phyloP scores from a whole-genome alignment of 108 stramenopile species.

The Phaeodactylum tricornutum region DNA sequence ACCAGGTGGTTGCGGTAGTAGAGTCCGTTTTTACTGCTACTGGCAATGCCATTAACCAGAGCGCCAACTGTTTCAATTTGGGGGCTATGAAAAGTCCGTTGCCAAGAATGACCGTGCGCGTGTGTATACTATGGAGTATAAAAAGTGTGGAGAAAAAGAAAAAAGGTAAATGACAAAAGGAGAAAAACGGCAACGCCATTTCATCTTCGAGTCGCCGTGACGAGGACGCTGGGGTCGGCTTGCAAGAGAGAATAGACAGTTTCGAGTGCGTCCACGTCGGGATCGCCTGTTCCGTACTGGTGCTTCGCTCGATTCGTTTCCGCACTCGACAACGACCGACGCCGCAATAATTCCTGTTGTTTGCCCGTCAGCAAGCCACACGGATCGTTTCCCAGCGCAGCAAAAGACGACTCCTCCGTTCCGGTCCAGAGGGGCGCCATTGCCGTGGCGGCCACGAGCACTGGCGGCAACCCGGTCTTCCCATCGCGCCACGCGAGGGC shows the following conservation, averaged over 20 bases:
- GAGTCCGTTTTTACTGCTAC: no score
- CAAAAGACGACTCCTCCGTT: background rate
- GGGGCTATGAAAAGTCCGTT: no score
- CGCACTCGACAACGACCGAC: background rate
- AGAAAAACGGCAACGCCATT: no score
- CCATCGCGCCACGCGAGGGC: background rate
- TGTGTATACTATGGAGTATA: no score
- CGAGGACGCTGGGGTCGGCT: slow-evolving; percentile 3
- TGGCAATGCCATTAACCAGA: no score
- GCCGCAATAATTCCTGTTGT: background rate
- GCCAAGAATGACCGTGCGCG: no score
- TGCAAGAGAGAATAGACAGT: slow-evolving; percentile 4
- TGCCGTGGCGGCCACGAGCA: slow-evolving; percentile 6
- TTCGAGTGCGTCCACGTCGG: background rate
- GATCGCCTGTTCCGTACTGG: background rate
- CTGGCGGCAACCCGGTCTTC: slow-evolving; percentile 1
- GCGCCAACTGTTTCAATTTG: no score
- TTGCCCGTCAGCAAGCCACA: slow-evolving; percentile 7
- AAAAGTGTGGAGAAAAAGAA: no score
- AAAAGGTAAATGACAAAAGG: no score
- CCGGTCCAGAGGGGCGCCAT: background rate
- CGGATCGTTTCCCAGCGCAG: slow-evolving; percentile 4
- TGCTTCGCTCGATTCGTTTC: no score
- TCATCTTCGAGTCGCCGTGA: no score
- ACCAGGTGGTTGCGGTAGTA: no score